Conservation (phyloP, 2,329 filamentous ascomycete species). For the Trichoderma gracile region DNA sequence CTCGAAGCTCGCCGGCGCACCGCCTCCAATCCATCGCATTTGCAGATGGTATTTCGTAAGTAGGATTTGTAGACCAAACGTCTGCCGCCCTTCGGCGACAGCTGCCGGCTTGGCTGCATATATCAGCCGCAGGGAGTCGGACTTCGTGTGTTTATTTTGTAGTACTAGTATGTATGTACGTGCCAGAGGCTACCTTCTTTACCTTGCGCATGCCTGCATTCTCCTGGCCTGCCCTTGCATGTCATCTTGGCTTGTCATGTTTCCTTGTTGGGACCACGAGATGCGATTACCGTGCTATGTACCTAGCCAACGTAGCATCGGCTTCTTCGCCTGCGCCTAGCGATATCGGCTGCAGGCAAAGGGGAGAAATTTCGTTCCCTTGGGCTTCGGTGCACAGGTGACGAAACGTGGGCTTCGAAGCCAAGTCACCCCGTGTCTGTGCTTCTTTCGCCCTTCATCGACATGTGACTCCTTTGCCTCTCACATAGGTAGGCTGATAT, state of each 20-base stretch:
- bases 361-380: neutral
- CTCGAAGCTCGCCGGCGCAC: neutral
- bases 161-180: too few relatives aligned
- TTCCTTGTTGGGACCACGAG: neutral
- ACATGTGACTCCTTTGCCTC: neutral
- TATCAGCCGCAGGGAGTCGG: conserved; percentile 5
- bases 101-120: conserved; percentile 22
- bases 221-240: too few relatives aligned
- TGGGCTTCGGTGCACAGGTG: neutral
- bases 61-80: neutral
- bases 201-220: neutral
- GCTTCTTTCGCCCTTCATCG: neutral
- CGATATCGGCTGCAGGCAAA: conserved; percentile 23
- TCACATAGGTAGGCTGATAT: neutral
- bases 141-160: neutral
- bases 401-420: neutral
- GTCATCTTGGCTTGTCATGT: neutral
- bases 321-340: neutral
- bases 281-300: neutral
- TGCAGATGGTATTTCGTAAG: neutral
- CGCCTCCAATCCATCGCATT: neutral
- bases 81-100: neutral
- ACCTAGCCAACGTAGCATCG: too few relatives aligned
- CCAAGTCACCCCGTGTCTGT: neutral
- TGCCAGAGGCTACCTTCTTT: neutral